Evolutionary conservation across 1,284 basidiomycete species (phyloP).

Genomic region (Rhodofomes roseus): DNA sequence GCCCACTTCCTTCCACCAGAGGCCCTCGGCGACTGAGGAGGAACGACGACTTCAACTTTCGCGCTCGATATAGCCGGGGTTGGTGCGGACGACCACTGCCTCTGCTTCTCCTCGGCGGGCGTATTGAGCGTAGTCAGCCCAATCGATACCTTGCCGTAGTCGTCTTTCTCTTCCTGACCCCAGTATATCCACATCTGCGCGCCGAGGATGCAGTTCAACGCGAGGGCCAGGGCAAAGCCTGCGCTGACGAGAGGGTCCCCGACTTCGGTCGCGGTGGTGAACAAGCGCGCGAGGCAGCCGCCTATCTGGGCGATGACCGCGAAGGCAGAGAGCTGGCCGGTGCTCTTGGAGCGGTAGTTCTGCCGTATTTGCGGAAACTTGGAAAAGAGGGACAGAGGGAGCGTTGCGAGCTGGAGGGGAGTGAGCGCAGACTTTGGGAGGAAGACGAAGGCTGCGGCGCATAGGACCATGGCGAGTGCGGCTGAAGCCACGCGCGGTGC

Average conservation of each 20-base stretch:
- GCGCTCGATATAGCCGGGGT: slow-evolving; percentile 16
- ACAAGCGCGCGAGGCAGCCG: slow-evolving; percentile 85
- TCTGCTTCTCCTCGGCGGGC: slow-evolving; percentile 25
- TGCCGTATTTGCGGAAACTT: slow-evolving; percentile 87
- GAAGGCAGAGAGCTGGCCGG: slow-evolving; percentile 88
- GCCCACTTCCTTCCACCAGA: slow-evolving; percentile 63
- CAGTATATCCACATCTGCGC: slow-evolving; percentile 82
- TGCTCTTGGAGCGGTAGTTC: slow-evolving; percentile 71
- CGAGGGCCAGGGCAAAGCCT: slow-evolving; percentile 76
- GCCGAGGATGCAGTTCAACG: slow-evolving; percentile 78
- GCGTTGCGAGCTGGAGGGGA: slow-evolving; percentile 71
- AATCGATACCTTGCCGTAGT: slow-evolving; percentile 18
- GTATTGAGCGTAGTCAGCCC: slow-evolving; percentile 1
- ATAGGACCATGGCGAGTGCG: slow-evolving; percentile 36
- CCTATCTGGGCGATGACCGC: slow-evolving; percentile 80
- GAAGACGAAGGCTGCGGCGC: slow-evolving; percentile 43
- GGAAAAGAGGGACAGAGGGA: slow-evolving; percentile 81
- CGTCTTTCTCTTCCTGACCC: slow-evolving; percentile 51
- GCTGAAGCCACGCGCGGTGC: slow-evolving; percentile 28
- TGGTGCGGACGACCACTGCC: slow-evolving; percentile 21
- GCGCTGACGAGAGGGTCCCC: slow-evolving; percentile 75
- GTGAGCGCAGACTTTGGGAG: slow-evolving; percentile 54
- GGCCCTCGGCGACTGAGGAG: slow-evolving; percentile 35
- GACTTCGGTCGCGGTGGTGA: slow-evolving; percentile 87
- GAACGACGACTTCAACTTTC: slow-evolving; percentile 40